These are phyloP conservation scores for Chytriomyces hyalinus DNA, from an alignment of 192 early-diverging fungal species.

Conservation along the genomic window DNA sequence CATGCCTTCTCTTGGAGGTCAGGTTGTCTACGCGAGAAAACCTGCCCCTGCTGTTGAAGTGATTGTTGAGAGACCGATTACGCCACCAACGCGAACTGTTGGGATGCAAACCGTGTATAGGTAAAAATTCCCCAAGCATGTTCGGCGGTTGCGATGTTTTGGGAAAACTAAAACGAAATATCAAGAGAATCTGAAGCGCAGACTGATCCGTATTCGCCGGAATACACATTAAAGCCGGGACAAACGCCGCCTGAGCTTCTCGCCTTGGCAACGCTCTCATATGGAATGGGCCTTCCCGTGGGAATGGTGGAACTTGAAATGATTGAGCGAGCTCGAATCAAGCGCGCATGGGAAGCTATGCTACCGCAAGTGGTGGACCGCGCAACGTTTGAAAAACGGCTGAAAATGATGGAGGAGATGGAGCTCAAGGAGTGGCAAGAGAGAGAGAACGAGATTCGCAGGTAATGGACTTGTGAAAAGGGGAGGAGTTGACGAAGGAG, in stretches of 20 bases:
- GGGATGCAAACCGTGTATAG: conserved; percentile 60
- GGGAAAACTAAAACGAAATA: conserved; percentile 1
- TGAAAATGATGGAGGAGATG: conserved; percentile 73
- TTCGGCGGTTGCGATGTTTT: neutral
- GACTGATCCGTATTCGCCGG: conserved; percentile 69
- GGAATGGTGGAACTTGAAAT: conserved; percentile 63
- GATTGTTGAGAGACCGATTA: conserved; percentile 40
- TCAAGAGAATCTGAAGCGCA: conserved; percentile 61
- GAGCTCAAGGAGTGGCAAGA: conserved; percentile 67
- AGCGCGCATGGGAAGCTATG: conserved; percentile 63
- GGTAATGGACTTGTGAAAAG: conserved; percentile 14
- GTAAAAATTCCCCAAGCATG: conserved; percentile 29
- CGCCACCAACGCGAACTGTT: conserved; percentile 48
- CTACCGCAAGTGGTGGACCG: conserved; percentile 62
- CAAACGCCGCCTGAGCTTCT: conserved; percentile 60
- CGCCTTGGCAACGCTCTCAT: conserved; percentile 61
- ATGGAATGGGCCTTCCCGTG: conserved; percentile 59
- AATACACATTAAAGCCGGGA: conserved; percentile 53
- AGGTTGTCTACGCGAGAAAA: conserved; percentile 58
- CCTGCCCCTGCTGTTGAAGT: conserved; percentile 26
- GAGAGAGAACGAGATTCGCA: conserved; percentile 60
- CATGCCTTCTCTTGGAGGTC: conserved; percentile 57
- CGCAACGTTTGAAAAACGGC: conserved; percentile 56
- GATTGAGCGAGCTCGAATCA: conserved; percentile 40
- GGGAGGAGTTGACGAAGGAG: neutral